Conservation (phyloP, 108 stramenopile genomes). For the Nannochloropsis oceanica region DNA sequence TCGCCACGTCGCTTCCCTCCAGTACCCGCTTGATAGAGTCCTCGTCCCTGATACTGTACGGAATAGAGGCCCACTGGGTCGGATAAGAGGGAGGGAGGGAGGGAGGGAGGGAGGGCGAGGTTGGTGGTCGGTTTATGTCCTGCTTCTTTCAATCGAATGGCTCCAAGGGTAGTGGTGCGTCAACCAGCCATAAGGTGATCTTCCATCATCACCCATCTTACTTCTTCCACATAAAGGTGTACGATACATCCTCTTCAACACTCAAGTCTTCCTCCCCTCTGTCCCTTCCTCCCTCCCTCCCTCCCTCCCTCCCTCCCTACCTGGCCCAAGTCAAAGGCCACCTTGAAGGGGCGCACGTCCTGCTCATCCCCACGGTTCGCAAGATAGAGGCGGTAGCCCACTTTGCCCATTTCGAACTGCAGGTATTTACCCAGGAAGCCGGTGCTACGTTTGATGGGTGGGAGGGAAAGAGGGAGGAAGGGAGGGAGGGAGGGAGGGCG, state of each 20-base stretch:
- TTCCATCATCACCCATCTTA: no score
- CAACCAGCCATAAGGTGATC: no score
- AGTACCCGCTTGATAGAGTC: slow-evolving; percentile 72
- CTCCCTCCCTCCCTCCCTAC: background rate
- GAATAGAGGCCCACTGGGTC: background rate
- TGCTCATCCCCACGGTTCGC: background rate
- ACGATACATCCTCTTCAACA: no score
- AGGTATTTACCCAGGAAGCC: background rate
- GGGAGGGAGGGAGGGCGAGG: background rate
- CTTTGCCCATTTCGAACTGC: background rate
- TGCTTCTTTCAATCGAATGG: no score
- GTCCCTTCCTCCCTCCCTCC: background rate
- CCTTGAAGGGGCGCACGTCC: background rate
- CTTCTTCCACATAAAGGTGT: no score
- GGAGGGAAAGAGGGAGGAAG: background rate
- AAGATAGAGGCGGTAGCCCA: background rate
- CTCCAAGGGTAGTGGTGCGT: no score
- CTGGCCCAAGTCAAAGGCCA: background rate
- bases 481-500: background rate
- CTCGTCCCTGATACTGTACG: slow-evolving; percentile 41
- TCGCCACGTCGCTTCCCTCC: slow-evolving; percentile 70
- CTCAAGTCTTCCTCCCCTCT: background rate
- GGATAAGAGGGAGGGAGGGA: background rate
- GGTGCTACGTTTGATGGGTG: background rate
- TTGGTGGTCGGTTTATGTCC: no score